Evolutionary conservation across 352 stramenopile species (phyloP), one percentile per base, ranked within the genome.

Genomic region (Phytopythium vexans): DNA sequence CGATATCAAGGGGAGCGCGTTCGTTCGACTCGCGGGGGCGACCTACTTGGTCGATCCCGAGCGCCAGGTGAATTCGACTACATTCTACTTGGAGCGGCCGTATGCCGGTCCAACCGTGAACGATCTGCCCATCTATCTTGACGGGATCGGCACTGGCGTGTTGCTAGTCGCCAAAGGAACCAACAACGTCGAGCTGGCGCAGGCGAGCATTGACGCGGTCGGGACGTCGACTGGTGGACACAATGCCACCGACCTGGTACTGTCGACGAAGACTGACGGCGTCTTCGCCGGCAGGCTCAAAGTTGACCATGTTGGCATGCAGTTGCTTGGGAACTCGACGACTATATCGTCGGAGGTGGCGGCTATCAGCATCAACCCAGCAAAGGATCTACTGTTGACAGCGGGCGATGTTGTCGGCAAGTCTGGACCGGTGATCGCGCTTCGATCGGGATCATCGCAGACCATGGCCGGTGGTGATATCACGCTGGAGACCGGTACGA

Each of bases 81-180:
- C 56, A 4, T 82, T 84, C 57, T 77, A 64, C 40, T 49, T 87
- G 21, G 76, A 84, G 48, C 72, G 76, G 34, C 63, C 56, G 3
- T 87, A 71, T 45, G 66, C 68, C 32, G 76, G 76, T 8, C 63
- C 64, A 36, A 77, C 58, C 3, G 78, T 70, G 43, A 64, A 79
- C 32, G 72, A 83, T 21, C 57, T 87, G 37, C 72, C 72, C 2
- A 72, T 87, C 41, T 77, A 66, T 53, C 45, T 82, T 27, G 72
- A 84, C 48, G 72, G 72, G 1, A 63, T 87, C 35, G 76, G 72
- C 3, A 66, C 72, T 6, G 70, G 70, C 0, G 64, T 87, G 47
- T 45, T 76, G 8, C 44, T 87, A 4, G 66, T 50, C 12, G 44
- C 33, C 6, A 50, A 82, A 60, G 67, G 77, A 1, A 57, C 47